Evolutionary conservation across 2,329 filamentous ascomycete species (phyloP), one percentile per base, ranked within the genome.

Genomic region (Xylaria sp.): DNA sequence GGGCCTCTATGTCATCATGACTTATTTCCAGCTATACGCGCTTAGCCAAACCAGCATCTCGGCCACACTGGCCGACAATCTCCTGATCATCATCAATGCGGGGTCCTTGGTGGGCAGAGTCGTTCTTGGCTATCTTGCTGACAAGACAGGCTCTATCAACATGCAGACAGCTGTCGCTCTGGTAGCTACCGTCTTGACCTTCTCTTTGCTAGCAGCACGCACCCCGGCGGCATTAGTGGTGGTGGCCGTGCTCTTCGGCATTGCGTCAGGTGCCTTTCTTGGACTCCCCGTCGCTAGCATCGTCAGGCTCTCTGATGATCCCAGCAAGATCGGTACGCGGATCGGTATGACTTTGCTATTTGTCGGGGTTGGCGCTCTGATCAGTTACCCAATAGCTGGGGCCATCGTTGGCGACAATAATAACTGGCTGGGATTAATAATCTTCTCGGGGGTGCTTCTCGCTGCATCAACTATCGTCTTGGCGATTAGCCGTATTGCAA

Each of bases 371-470:
- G 72, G 70, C 1, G 49, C 69, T 28, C 70, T 72, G 4, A 54
- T 71, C 26, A 70, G 71, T 36, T 67, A 72, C n/a, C 72, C 72
- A 28, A 70, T 72, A 11, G 72, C 68, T 4, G 68, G 72, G 6
- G 70, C 70, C 31, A 72, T 73, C 26, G 33, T 73, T 23, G 65
- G 68, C 1, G 42, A 56, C 6, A 59, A 46, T 6, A n/a, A 63
- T 36, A 67, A 71, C 28, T 73, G 70, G 72, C 42, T 67, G 15
- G 68, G 70, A 3, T 53, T 72, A 20, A 66, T 72, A 15, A 26
- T 67, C 1, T 73, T 69, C 65, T 69, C 65, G 10, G 70, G 68
- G n/a, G 61, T 51, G 3, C 62, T 73, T 49, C 68, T 72, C 17
- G 48, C 51, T 10, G 66, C 64, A 33, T 71, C 70, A 13, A 62